Evolutionary conservation across 164 flowering plant genomes (phyloP), one percentile per base, ranked within the genome.

Genomic region (Nymphaea colorata): DNA sequence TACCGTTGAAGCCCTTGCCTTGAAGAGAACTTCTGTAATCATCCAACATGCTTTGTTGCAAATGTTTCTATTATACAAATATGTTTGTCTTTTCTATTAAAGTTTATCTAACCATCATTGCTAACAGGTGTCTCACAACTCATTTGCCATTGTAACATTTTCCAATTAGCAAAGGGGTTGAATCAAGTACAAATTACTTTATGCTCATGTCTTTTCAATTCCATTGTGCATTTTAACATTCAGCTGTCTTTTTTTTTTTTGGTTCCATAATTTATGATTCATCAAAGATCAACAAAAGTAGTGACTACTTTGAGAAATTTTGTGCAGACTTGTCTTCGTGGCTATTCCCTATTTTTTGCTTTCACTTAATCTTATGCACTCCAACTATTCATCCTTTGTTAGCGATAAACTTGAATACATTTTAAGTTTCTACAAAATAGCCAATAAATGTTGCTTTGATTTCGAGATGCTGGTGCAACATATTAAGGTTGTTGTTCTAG

Each of bases 91-190:
- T 66, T 10, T 44, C 6, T 18, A 67, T 0, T 36, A 5, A 2
- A 5, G 41, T 10, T n/a, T 61, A 61, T 10, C 63, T 61, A 36
- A n/a, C 41, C 55, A 42, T 14, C 73, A 45, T 15, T 77, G 44
- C 16, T 67, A 76, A 15, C 67, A 94, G 97, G 96, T 85, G 51
- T 93, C 91, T 72, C 86, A 79, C 80, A 85, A 84, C 67, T 79
- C 91, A 72, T 84, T 91, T 70, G 98, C 75, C 90, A 89, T 2
- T 91, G 97, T 81, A 95, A 96, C 14, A 75, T 91, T 53, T 91
- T 96, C 65, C 98, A 93, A 75, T 74, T 91, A 82, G 96, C 98
- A 36, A 92, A 87, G 78, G 90, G 85, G 76, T 76, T 92, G 77
- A 91, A 93, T 76, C 98, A 91, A 93, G 97, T 91, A 81, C 55